A percentile compares a stretch with the other conserved stretches of the same genome.
phyloP scores from a whole-genome alignment of 805 yeast genomes.

The Candida yuanshanica region DNA sequence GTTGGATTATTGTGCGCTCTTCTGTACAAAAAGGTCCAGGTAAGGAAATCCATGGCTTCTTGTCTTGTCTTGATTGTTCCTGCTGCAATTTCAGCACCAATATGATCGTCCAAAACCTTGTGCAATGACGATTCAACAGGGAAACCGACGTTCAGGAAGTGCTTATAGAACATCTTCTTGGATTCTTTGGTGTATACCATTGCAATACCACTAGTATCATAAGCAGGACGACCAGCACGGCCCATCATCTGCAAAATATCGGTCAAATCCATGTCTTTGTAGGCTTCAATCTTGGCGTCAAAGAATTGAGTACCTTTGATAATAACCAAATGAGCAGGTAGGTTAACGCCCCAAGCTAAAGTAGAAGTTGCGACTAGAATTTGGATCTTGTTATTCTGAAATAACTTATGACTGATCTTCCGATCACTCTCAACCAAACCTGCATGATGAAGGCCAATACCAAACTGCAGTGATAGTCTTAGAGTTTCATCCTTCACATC shows the following conservation, averaged over 20 bases:
- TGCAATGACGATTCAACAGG: constrained; percentile 87
- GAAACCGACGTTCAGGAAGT: constrained; percentile 86
- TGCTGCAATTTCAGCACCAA: constrained; percentile 93
- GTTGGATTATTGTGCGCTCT: constrained; percentile 93
- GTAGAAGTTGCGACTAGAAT: constrained; percentile 95
- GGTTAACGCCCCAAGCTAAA: constrained; percentile 97
- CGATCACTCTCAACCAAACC: constrained; percentile 92
- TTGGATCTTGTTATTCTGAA: constrained; percentile 75
- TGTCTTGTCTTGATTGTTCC: constrained; percentile 93
- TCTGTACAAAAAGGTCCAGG: constrained; percentile 89
- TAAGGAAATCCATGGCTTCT: constrained; percentile 94
- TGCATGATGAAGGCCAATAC: constrained; percentile 96
- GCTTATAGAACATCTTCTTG: constrained; percentile 76
- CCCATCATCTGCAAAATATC: constrained; percentile 98
- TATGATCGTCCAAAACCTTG: constrained; percentile 77
- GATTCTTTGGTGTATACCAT: constrained; percentile 81
- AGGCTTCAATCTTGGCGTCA: constrained; percentile 92
- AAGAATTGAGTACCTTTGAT: constrained; percentile 96
- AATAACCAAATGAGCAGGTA: constrained; percentile 96
- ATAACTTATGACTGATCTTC: constrained; percentile 81
- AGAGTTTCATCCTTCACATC: constrained; percentile 73
- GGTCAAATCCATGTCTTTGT: constrained; percentile 85
- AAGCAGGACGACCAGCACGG: constrained; percentile 99
- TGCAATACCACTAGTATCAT: constrained; percentile 88
- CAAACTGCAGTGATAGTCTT: constrained; percentile 69